Evolutionary conservation across 2,329 filamentous ascomycete species (phyloP).

Genomic region (Aspergillus sp.): DNA sequence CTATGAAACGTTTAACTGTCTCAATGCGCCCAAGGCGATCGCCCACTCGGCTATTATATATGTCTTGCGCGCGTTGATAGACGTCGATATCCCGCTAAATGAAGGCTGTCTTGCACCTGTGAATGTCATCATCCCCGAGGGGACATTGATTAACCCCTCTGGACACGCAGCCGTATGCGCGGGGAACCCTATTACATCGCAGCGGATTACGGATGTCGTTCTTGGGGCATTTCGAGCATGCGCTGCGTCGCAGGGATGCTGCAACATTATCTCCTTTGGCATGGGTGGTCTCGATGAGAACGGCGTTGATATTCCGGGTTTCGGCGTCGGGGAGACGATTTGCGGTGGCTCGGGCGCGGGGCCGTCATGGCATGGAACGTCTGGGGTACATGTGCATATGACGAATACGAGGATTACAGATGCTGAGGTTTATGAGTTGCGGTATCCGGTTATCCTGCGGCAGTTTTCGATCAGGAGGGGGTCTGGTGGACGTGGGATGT

Average conservation of each 20-base stretch:
- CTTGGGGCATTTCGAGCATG: constrained; percentile 77
- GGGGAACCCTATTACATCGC: constrained; percentile 76
- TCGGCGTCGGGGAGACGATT: constrained; percentile 87
- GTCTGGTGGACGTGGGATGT: constrained; percentile 66
- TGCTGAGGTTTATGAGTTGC: constrained; percentile 75
- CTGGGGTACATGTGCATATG: constrained; percentile 80
- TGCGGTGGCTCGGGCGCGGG: constrained; percentile 78
- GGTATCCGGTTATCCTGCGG: constrained; percentile 73
- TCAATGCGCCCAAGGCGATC: constrained; percentile 78
- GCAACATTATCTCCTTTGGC: constrained; percentile 83
- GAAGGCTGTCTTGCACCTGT: constrained; percentile 63
- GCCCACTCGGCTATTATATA: constrained; percentile 86
- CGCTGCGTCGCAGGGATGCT: constrained; percentile 76
- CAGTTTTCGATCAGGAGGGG: constrained; percentile 68
- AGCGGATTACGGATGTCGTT: constrained; percentile 80
- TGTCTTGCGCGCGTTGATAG: constrained; percentile 76
- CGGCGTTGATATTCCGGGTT: constrained; percentile 62
- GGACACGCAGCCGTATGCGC: constrained; percentile 79
- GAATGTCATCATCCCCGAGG: too few relatives aligned
- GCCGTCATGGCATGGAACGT: constrained; percentile 71
- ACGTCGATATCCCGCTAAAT: constrained; percentile 79
- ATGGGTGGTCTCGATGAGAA: constrained; percentile 32
- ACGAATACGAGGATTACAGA: constrained; percentile 87
- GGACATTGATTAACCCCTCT: constrained; percentile 60
- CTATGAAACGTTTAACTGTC: constrained; percentile 74